Evolutionary conservation across 805 yeast genomes (phyloP), one percentile per base, ranked within the genome.

Genomic region (Yarrowia sp.): DNA sequence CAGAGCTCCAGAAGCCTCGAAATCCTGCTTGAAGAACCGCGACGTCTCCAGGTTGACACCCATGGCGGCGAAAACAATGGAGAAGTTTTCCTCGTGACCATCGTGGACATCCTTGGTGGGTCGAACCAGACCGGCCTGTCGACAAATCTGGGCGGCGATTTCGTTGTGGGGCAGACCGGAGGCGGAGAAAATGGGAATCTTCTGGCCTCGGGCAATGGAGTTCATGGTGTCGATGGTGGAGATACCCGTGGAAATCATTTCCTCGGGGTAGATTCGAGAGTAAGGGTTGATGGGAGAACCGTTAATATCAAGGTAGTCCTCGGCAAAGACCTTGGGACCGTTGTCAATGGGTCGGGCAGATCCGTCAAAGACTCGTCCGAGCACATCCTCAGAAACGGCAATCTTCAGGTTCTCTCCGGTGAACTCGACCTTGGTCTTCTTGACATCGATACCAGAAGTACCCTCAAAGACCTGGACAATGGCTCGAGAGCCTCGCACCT

Each of bases 71-170:
- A 95, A 95, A 42, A 95, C 99, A 79, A 95, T 96, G 64, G 97
- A 90, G 89, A 95, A 95, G 79, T 95, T 95, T 73, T 95, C 99
- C 80, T 95, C 99, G 79, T 95, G 99, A 74, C 99, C 99, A 79
- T 95, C 99, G 77, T 95, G 98, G 66, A 95, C 98, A 77, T 93
- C 99, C 81, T 95, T 95, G 43, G 99, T 96, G 74, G 99, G 99
- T 81, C 98, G 89, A 63, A 96, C 99, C 76, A 95, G 84, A 72
- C 98, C 97, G 44, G 99, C 99, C 82, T 95, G 99, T 83, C 99
- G 92, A 84, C 98, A 93, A 77, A 95, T 93, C 80, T 95, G 99
- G 50, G 99, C 99, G 67, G 99, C 99, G 80, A 95, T 93, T 80
- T 95, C 99, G 77, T 95, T 95, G 80, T 95, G 99, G 66, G 99